These are phyloP conservation scores for Solanum corneliomulleri DNA, from an alignment of 257 asterid genomes.

Conservation along the genomic window DNA sequence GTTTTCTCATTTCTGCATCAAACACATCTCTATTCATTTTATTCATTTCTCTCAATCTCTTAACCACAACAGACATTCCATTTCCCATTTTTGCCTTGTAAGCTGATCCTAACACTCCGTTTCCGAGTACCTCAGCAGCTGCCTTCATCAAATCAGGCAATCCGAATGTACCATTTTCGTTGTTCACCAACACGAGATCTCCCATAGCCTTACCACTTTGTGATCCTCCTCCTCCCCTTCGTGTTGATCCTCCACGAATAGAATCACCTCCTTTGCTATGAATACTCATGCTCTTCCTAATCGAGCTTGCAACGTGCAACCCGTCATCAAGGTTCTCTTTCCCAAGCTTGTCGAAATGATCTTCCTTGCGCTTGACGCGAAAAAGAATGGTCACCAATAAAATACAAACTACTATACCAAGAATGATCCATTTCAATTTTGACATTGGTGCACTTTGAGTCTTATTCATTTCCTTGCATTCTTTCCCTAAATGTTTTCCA, in stretches of 20 bases:
- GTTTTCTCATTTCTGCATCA: slow-evolving; percentile 45
- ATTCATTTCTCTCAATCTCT: slow-evolving; percentile 72
- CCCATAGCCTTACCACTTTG: slow-evolving; percentile 9
- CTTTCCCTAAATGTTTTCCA: slow-evolving; percentile 33
- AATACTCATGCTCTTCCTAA: slow-evolving; percentile 14
- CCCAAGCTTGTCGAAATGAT: slow-evolving; percentile 21
- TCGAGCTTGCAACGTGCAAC: slow-evolving; percentile 24
- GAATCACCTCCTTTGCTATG: slow-evolving; percentile 16
- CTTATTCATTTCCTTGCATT: slow-evolving; percentile 11
- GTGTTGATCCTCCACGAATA: slow-evolving; percentile 17
- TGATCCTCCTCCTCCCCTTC: slow-evolving; percentile 2
- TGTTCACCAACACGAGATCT: slow-evolving; percentile 62
- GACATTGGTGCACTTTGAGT: slow-evolving; percentile 6
- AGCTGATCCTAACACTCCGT: slow-evolving; percentile 75
- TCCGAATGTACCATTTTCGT: slow-evolving; percentile 60
- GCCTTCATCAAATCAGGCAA: slow-evolving; percentile 93
- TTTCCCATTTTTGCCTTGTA: slow-evolving; percentile 65
- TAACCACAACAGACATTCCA: slow-evolving; percentile 73
- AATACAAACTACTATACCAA: slow-evolving; percentile 40
- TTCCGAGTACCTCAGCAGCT: slow-evolving; percentile 92
- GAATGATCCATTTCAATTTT: slow-evolving; percentile 42
- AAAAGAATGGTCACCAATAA: slow-evolving; percentile 38
- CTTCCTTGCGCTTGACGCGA: slow-evolving; percentile 34
- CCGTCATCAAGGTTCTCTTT: slow-evolving; percentile 44
- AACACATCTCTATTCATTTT: slow-evolving; percentile 52